phyloP scores from a whole-genome alignment of 495 filamentous ascomycete species.

The Tuber umbilicatum region DNA sequence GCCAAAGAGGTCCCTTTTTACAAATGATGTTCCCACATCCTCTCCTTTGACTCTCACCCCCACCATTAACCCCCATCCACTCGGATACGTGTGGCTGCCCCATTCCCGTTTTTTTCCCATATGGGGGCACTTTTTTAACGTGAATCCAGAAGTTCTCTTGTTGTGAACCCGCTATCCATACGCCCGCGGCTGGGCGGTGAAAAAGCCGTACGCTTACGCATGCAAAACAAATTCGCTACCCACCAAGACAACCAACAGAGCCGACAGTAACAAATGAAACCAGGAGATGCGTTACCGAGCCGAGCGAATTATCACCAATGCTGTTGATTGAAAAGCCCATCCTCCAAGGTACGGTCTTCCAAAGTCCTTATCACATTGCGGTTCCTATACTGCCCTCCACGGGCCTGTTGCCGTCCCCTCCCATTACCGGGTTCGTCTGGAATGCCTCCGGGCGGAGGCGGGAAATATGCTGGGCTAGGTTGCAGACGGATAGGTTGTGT shows the following conservation, averaged over 20 bases:
- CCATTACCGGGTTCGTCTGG: slow-evolving; percentile 53
- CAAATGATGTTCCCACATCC: background rate
- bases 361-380: slow-evolving; percentile 88
- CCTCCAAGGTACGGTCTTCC: slow-evolving; percentile 87
- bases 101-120: background rate
- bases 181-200: slow-evolving; percentile 9
- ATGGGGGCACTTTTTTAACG: background rate
- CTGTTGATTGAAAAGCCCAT: slow-evolving; percentile 62
- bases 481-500: slow-evolving; percentile 89
- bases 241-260: slow-evolving; percentile 10
- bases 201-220: slow-evolving; percentile 46
- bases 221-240: slow-evolving; percentile 28
- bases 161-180: background rate
- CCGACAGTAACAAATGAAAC: slow-evolving; percentile 14
- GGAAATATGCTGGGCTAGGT: slow-evolving; percentile 95
- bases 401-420: slow-evolving; percentile 69
- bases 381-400: slow-evolving; percentile 59
- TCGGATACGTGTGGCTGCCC: background rate
- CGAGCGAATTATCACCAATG: slow-evolving; percentile 49
- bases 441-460: slow-evolving; percentile 69
- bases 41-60: background rate
- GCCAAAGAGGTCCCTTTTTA: background rate
- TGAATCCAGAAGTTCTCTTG: background rate
- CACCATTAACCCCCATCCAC: background rate
- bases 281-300: background rate